A percentile compares a stretch with the other conserved stretches of the same genome.
Evolutionary conservation across 2,329 filamentous ascomycete genomes (phyloP).

Genomic region (Calonectria multiphialidica): DNA sequence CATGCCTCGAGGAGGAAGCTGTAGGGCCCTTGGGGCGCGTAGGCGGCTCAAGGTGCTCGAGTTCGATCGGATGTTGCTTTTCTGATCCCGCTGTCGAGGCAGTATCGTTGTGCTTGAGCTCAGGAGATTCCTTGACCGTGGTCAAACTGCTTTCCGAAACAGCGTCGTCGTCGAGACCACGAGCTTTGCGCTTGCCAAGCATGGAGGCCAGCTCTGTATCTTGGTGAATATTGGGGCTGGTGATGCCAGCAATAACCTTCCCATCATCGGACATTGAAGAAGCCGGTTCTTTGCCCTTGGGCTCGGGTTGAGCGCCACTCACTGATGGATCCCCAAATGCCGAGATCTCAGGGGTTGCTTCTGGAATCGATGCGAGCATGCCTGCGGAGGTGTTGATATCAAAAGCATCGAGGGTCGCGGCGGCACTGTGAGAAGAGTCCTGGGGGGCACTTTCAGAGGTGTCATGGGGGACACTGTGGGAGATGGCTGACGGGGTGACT

Average conservation of each 20-base stretch:
- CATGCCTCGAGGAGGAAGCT: conserved; percentile 23
- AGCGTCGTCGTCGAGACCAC: conserved; percentile 29
- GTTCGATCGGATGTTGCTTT: conserved; percentile 26
- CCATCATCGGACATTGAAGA: not conserved
- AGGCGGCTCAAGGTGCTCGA: conserved; percentile 19
- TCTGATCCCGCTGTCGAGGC: not conserved
- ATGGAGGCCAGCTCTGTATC: conserved; percentile 18
- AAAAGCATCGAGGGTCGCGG: not conserved
- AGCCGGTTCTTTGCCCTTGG: conserved; percentile 3
- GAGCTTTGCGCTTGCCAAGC: conserved; percentile 3
- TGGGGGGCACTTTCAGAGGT: not conserved
- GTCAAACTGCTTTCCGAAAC: conserved; percentile 24
- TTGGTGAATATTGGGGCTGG: conserved; percentile 24
- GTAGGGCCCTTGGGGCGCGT: conserved; percentile 8
- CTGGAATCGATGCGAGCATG: conserved; percentile 33
- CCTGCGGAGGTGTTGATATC: not conserved
- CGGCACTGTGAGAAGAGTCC: not conserved
- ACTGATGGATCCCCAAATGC: not conserved
- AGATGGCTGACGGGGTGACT: conserved; percentile 8
- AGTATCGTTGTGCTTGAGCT: conserved; percentile 25
- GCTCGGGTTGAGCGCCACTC: conserved; percentile 11
- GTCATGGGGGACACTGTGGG: not conserved
- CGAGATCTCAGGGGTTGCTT: conserved; percentile 27
- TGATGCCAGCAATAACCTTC: conserved; percentile 7
- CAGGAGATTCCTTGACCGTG: conserved; percentile 24